These are phyloP conservation scores for Neurospora crassa DNA, from an alignment of 2,329 filamentous ascomycete genomes.

Conservation along the genomic window DNA sequence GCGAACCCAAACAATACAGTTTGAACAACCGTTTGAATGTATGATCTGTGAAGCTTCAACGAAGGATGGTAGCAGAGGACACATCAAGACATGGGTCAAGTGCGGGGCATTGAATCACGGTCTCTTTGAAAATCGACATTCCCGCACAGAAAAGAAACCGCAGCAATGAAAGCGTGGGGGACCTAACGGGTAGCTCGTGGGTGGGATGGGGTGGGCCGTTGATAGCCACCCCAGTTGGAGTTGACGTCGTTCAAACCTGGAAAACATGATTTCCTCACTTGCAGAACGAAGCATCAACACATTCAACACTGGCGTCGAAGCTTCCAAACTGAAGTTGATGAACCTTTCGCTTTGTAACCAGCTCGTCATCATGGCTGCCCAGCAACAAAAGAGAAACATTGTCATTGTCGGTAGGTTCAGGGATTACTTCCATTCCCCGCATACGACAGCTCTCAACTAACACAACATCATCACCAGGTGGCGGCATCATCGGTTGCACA, in stretches of 20 bases:
- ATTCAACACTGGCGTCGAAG: neutral
- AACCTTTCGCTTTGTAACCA: neutral
- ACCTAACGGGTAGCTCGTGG: neutral
- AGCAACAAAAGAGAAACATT: constrained; percentile 29
- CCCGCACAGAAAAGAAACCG: neutral
- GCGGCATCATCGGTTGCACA: constrained; percentile 86
- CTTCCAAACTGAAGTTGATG: neutral
- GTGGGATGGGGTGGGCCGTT: neutral
- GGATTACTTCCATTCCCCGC: neutral
- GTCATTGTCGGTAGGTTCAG: constrained; percentile 35
- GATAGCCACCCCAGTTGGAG: neutral
- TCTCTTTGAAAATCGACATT: neutral
- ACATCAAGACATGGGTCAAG: neutral
- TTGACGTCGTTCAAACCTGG: neutral
- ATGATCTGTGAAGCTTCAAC: neutral
- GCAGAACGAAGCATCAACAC: neutral
- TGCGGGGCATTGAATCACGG: neutral
- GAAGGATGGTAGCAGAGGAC: neutral
- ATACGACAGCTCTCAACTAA: neutral
- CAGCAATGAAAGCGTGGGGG: neutral
- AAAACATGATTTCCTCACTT: neutral
- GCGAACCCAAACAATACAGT: neutral
- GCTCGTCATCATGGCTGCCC: constrained; percentile 16
- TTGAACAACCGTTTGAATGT: neutral
- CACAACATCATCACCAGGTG: constrained; percentile 44